Evolutionary conservation across 805 yeast genomes (phyloP).

Genomic region (Kluyveromyces siamensis): DNA sequence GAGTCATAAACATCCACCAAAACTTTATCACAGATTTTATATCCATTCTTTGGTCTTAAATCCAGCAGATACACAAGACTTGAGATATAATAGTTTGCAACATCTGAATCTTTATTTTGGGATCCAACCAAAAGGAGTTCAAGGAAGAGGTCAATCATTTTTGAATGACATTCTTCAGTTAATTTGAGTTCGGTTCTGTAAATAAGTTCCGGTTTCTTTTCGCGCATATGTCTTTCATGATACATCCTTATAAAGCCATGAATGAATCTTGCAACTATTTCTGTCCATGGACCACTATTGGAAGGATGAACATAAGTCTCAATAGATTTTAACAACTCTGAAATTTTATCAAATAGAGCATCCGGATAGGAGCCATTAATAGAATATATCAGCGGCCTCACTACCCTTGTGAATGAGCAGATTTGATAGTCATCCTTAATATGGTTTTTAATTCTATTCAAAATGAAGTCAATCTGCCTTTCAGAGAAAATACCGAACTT

Average conservation of each 20-base stretch:
- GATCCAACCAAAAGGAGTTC: constrained; percentile 53
- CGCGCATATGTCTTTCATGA: constrained; percentile 48
- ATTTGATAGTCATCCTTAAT: constrained; percentile 30
- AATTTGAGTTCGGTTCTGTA: constrained; percentile 17
- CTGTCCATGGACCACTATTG: constrained; percentile 83
- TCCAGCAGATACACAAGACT: constrained; percentile 57
- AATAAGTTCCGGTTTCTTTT: constrained; percentile 30
- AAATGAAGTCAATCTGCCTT: constrained; percentile 50
- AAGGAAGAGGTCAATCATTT: constrained; percentile 37
- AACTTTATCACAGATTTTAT: constrained; percentile 41
- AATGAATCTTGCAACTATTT: constrained; percentile 56
- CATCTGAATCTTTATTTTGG: constrained; percentile 59
- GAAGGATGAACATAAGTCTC: constrained; percentile 89
- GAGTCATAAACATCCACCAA: constrained; percentile 73
- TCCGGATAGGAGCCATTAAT: constrained; percentile 42
- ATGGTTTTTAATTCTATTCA: constrained; percentile 44
- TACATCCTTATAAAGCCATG: constrained; percentile 49
- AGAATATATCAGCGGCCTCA: constrained; percentile 45
- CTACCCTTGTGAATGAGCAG: constrained; percentile 38
- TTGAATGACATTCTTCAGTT: constrained; percentile 27
- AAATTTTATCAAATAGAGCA: constrained; percentile 41
- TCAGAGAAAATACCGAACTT: constrained; percentile 56
- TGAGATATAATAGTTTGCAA: constrained; percentile 48
- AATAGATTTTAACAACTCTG: constrained; percentile 53
- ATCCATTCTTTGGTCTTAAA: constrained; percentile 39